These are phyloP conservation scores for Hericium rajendrae DNA, from an alignment of 768 basidiomycete genomes.

Conservation along the genomic window DNA sequence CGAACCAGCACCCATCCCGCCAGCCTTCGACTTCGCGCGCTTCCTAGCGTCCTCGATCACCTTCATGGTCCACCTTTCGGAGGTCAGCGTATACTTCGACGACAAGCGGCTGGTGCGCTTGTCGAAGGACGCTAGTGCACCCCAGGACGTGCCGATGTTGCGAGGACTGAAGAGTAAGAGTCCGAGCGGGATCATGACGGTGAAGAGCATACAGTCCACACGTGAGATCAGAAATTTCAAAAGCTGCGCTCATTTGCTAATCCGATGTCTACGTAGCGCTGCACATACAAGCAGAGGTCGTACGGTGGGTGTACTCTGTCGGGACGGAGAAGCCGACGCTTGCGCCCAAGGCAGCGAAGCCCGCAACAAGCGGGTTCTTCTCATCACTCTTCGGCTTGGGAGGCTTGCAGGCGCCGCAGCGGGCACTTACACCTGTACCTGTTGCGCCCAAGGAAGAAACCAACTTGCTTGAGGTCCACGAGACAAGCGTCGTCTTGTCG, in stretches of 20 bases:
- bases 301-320: conserved; percentile 65
- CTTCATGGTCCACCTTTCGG: conserved; percentile 75
- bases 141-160: conserved; percentile 43
- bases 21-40: conserved; percentile 77
- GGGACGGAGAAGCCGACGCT: conserved; percentile 49
- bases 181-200: conserved; percentile 54
- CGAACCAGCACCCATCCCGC: conserved; percentile 70
- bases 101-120: conserved; percentile 61
- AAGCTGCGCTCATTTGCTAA: neutral
- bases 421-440: conserved; percentile 21
- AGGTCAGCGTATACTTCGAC: conserved; percentile 78
- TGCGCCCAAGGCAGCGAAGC: conserved; percentile 13
- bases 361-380: conserved; percentile 25
- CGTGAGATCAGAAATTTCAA: conserved; percentile 29
- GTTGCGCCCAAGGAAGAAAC: conserved; percentile 19
- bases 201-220: conserved; percentile 52
- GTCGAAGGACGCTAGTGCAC: conserved; percentile 48
- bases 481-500: conserved; percentile 49
- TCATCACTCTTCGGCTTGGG: conserved; percentile 29
- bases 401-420: conserved; percentile 22
- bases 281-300: conserved; percentile 73
- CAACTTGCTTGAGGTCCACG: conserved; percentile 28
- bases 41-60: conserved; percentile 89
- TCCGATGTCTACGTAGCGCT: conserved; percentile 36
- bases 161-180: conserved; percentile 48